These are phyloP conservation scores for Nothomitra cinnamomea DNA, from an alignment of 2,329 filamentous ascomycete genomes.

Conservation along the genomic window DNA sequence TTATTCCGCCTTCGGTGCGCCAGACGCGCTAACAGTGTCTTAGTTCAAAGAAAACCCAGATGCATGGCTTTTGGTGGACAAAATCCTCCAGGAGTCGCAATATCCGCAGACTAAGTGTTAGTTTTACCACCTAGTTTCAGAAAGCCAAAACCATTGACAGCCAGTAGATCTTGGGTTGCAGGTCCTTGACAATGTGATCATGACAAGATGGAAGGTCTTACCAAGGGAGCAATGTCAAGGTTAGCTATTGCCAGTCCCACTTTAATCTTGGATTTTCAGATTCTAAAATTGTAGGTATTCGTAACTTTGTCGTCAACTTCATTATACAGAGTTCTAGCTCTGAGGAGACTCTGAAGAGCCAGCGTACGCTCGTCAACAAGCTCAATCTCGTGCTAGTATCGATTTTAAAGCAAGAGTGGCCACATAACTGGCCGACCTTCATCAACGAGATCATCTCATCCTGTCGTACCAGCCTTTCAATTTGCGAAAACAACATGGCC, in stretches of 20 bases:
- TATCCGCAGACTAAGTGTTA: constrained; percentile 94
- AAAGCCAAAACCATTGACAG: constrained; percentile 8
- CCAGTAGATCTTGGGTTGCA: constrained; percentile 71
- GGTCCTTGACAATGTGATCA: constrained; percentile 94
- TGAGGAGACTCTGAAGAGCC: constrained; percentile 68
- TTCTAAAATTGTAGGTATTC: constrained; percentile 51
- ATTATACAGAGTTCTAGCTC: constrained; percentile 87
- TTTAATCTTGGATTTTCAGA: background rate
- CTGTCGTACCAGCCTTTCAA: constrained; percentile 85
- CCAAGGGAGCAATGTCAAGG: constrained; percentile 92
- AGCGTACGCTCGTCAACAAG: constrained; percentile 91
- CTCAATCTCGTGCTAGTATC: constrained; percentile 94
- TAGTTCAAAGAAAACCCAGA: constrained; percentile 99
- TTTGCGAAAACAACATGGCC: constrained; percentile 99
- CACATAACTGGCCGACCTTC: constrained; percentile 98
- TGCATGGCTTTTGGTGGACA: constrained; percentile 92
- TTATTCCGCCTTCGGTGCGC: no score
- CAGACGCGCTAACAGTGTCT: constrained; percentile 6
- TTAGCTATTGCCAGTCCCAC: constrained; percentile 21
- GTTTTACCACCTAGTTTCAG: constrained; percentile 19
- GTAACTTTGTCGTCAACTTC: constrained; percentile 97
- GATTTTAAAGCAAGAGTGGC: constrained; percentile 98
- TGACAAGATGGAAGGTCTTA: constrained; percentile 97
- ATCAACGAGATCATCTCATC: constrained; percentile 99
- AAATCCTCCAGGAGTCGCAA: constrained; percentile 83